A percentile compares a stretch with the other conserved stretches of the same genome.
phyloP scores from a whole-genome alignment of 1,284 basidiomycete species.

The Sutorius eximius region DNA sequence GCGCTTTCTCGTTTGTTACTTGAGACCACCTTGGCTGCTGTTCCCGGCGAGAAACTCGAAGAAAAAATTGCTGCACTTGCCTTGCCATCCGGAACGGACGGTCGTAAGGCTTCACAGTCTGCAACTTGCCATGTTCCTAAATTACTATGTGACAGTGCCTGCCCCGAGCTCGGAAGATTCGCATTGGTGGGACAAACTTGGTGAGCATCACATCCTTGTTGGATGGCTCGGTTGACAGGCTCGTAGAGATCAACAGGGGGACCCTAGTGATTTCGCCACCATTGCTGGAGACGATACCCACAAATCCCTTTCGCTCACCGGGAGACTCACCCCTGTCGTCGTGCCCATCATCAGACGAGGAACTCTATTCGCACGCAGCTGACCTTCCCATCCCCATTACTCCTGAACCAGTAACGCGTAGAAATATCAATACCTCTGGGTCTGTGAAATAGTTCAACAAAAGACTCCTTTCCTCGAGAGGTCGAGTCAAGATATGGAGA shows the following conservation, averaged over 20 bases:
- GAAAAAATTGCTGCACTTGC: slow-evolving; percentile 63
- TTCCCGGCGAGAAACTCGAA: slow-evolving; percentile 65
- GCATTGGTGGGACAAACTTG: slow-evolving; percentile 75
- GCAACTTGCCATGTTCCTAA: slow-evolving; percentile 9
- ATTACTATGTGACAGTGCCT: slow-evolving; percentile 51
- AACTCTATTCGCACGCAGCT: slow-evolving; percentile 70
- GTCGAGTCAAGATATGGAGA: slow-evolving; percentile 2
- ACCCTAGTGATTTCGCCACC: slow-evolving; percentile 47
- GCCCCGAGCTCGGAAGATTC: slow-evolving; percentile 73
- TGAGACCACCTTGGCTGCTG: slow-evolving; percentile 57
- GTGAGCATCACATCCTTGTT: slow-evolving; percentile 38
- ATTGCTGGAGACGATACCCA: slow-evolving; percentile 38
- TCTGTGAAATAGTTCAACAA: slow-evolving; percentile 14
- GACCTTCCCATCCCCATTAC: slow-evolving; percentile 61
- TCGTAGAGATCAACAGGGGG: slow-evolving; percentile 60
- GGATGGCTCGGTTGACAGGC: slow-evolving; percentile 5
- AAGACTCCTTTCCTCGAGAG: neutral
- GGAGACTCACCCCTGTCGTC: slow-evolving; percentile 64
- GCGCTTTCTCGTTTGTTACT: slow-evolving; percentile 70
- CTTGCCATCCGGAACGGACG: slow-evolving; percentile 42
- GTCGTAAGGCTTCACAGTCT: slow-evolving; percentile 30
- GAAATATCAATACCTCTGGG: slow-evolving; percentile 11
- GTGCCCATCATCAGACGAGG: slow-evolving; percentile 79
- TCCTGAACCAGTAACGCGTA: slow-evolving; percentile 40
- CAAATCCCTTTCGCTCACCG: slow-evolving; percentile 72